Conservation (phyloP, 2,329 filamentous ascomycete species). For the Phoma sp. region DNA sequence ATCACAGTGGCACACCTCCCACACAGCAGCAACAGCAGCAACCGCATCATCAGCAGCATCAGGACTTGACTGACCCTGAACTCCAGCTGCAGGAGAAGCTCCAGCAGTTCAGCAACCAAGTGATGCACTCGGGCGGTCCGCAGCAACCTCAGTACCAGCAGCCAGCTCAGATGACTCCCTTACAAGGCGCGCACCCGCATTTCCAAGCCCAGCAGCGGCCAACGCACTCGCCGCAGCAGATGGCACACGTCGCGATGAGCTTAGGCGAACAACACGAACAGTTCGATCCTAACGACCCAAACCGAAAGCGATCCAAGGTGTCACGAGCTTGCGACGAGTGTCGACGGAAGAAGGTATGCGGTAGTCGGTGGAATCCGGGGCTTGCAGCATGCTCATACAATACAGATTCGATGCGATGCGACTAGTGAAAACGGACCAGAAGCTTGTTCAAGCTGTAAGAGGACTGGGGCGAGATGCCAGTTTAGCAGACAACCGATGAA, state of each 20-base stretch:
- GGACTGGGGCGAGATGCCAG: constrained; percentile 49
- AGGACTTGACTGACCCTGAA: constrained; percentile 41
- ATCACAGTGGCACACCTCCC: constrained; percentile 45
- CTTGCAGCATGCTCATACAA: background rate
- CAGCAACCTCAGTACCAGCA: constrained; percentile 40
- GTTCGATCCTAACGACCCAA: constrained; percentile 46
- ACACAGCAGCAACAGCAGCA: constrained; percentile 43
- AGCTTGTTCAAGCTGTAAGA: constrained; percentile 50
- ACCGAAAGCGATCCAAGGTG: constrained; percentile 49
- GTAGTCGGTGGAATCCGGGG: background rate
- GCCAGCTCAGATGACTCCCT: constrained; percentile 35
- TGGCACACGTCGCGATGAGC: constrained; percentile 49
- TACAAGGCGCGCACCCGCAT: constrained; percentile 42
- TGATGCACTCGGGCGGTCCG: constrained; percentile 37
- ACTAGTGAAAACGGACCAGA: constrained; percentile 50
- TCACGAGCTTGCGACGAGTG: constrained; percentile 52
- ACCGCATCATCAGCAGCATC: constrained; percentile 41
- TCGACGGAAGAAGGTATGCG: constrained; percentile 49
- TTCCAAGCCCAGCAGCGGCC: constrained; percentile 45
- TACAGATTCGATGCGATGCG: constrained; percentile 50
- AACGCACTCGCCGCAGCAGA: constrained; percentile 48
- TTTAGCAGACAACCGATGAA: constrained; percentile 52
- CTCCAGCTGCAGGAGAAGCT: constrained; percentile 45
- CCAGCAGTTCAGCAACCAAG: constrained; percentile 44
- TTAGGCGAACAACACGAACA: constrained; percentile 43